Evolutionary conservation across 176 grass and related monocot species (phyloP), one percentile per base, ranked within the genome.

Genomic region (Triticum aestivum): DNA sequence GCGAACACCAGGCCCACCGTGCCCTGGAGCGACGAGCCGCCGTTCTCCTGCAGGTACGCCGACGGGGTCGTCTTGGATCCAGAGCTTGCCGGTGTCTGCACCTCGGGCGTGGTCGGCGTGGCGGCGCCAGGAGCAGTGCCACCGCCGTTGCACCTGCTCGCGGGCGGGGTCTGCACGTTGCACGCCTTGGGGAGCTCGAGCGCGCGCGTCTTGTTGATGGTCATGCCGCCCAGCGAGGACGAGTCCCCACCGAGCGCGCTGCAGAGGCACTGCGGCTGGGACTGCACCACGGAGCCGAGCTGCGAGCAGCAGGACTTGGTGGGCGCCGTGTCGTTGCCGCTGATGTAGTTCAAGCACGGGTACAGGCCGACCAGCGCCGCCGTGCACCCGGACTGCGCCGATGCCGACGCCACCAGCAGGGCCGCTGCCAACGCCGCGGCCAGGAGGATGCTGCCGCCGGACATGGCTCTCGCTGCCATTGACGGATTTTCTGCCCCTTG

Each of bases 311-410:
- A 98, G 0, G 86, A 91, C 0, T 70, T 12, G 6, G 90, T 84
- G 21, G 96, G 93, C 24, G 65, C 14, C 12, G 90, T 79, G 65
- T 81, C 91, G 34, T 89, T 95, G 68, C 93, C 96, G 65, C 83
- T 91, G 75, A 95, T 98, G 91, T 95, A 98, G 88, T 92, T 91
- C n/a, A 98, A 65, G 93, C 96, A 98, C 85, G 96, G 93, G 49
- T 91, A 93, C 69, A 98, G 79, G 86, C 90, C 77, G 70, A 98
- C n/a, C 5, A 98, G 81, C 61, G 88, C 87, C 1, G 86, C 35
- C 33, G 91, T 86, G 84, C 96, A 98, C 35, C 87, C 85, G 41
- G 86, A 88, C 85, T 98, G 93, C 2, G 91, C 93, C 7, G 83
- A 54, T 6, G 91, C 85, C 9, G 83, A 35, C 2, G 39, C 68